phyloP scores from a whole-genome alignment of 2,329 filamentous ascomycete species.

The Stemphylium lycopersici region DNA sequence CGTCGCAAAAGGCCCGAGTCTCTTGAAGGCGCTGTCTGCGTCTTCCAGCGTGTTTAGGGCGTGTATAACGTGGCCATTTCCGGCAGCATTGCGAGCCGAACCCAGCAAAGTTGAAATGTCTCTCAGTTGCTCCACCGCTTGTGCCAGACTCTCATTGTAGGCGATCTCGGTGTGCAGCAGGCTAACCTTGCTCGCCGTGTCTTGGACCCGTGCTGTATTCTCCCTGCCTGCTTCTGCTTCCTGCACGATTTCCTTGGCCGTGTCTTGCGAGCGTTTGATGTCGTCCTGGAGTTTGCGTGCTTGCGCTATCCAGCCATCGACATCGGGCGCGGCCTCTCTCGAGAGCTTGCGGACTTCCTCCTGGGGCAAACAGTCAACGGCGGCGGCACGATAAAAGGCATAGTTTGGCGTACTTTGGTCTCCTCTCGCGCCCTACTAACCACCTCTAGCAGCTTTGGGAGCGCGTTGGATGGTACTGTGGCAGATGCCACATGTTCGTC shows the following conservation, averaged over 20 bases:
- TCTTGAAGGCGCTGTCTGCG: slow-evolving; percentile 61
- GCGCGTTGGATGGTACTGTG: slow-evolving; percentile 55
- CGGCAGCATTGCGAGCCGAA: slow-evolving; percentile 53
- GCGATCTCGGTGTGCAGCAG: slow-evolving; percentile 64
- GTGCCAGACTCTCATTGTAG: slow-evolving; percentile 62
- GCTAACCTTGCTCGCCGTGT: slow-evolving; percentile 61
- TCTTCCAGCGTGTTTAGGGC: slow-evolving; percentile 58
- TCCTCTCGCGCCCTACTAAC: slow-evolving; percentile 60
- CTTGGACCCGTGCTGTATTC: slow-evolving; percentile 68
- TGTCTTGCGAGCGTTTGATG: slow-evolving; percentile 77
- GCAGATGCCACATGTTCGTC: slow-evolving; percentile 62
- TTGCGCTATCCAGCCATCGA: slow-evolving; percentile 84
- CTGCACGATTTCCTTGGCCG: slow-evolving; percentile 80
- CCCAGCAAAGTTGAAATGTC: slow-evolving; percentile 58
- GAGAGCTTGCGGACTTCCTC: slow-evolving; percentile 77
- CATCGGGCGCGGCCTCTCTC: slow-evolving; percentile 75
- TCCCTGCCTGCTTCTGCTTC: slow-evolving; percentile 73
- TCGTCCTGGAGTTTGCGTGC: slow-evolving; percentile 85
- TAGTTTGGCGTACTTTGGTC: slow-evolving; percentile 54
- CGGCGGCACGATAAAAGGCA: too few species aligned
- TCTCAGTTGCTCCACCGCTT: slow-evolving; percentile 58
- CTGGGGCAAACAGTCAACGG: slow-evolving; percentile 48
- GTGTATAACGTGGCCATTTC: slow-evolving; percentile 52
- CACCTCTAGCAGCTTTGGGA: slow-evolving; percentile 58
- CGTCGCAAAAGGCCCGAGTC: slow-evolving; percentile 65